Evolutionary conservation across 495 filamentous ascomycete species (phyloP).

Genomic region (Zalerion maritima): DNA sequence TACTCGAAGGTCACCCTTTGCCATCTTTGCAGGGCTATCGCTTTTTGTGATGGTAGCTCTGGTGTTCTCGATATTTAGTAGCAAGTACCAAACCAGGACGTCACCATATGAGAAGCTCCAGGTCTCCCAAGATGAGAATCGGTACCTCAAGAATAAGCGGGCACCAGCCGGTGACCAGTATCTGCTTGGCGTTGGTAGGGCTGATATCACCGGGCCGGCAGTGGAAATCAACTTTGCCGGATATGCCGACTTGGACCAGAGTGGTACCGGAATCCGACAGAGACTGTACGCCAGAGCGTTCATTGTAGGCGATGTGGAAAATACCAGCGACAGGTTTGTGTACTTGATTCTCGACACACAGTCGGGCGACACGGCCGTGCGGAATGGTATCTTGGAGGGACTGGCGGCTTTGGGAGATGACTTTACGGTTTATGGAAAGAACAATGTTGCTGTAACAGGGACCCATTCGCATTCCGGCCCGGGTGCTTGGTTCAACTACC

Average conservation of each 20-base stretch:
- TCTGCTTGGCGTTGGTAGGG: constrained; percentile 78
- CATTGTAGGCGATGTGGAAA: constrained; percentile 61
- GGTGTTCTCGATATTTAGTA: constrained; percentile 2
- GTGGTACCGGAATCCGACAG: constrained; percentile 71
- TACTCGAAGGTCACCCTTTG: constrained; percentile 2
- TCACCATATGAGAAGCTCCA: too few relatives aligned
- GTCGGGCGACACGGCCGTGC: constrained; percentile 76
- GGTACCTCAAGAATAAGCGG: too few relatives aligned
- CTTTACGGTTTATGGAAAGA: constrained; percentile 48
- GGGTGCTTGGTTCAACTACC: constrained; percentile 91
- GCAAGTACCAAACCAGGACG: too few relatives aligned
- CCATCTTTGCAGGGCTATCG: constrained; percentile 2
- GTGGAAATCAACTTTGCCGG: constrained; percentile 43
- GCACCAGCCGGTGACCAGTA: constrained; percentile 37
- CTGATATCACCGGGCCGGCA: constrained; percentile 79
- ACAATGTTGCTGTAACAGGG: constrained; percentile 79
- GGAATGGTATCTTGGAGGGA: constrained; percentile 68
- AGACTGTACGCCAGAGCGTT: constrained; percentile 81
- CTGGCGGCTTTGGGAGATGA: constrained; percentile 40
- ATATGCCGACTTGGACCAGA: constrained; percentile 64
- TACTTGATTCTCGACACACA: constrained; percentile 76
- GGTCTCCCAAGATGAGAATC: too few relatives aligned
- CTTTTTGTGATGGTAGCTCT: constrained; percentile 4
- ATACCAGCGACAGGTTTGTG: constrained; percentile 60
- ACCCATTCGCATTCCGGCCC: constrained; percentile 90